These are phyloP conservation scores for Diaporthe sp. DNA, from an alignment of 2,329 filamentous ascomycete genomes.

Conservation along the genomic window DNA sequence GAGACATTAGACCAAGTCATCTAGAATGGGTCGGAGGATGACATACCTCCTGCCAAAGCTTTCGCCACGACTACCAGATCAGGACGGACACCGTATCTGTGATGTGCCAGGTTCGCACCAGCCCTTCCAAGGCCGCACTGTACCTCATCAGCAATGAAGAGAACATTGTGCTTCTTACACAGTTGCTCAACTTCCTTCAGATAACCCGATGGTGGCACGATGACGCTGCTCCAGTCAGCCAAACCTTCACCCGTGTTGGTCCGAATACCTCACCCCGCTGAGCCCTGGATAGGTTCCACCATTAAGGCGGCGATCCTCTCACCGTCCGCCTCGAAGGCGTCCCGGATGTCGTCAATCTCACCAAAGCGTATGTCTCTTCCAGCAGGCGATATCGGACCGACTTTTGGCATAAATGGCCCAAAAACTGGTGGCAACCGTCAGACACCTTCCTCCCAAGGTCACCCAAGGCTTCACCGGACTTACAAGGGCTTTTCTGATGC, in stretches of 20 bases:
- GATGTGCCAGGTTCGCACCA: constrained; percentile 22
- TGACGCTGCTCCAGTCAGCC: constrained; percentile 12
- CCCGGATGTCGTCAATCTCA: constrained; percentile 10
- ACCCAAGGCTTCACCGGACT: not conserved
- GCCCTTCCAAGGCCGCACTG: constrained; percentile 79
- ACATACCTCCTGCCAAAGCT: constrained; percentile 25
- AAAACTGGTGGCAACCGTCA: not conserved
- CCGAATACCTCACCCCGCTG: constrained; percentile 9
- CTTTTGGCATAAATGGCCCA: constrained; percentile 10
- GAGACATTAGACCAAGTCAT: not conserved
- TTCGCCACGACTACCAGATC: constrained; percentile 19
- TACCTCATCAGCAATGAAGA: constrained; percentile 87
- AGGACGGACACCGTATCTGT: constrained; percentile 10
- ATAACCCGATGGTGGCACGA: constrained; percentile 70
- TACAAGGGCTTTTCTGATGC: constrained; percentile 12
- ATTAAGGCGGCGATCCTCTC: constrained; percentile 11
- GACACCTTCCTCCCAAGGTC: not conserved
- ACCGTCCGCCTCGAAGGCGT: not conserved
- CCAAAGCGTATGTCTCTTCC: constrained; percentile 16
- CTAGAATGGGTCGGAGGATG: not conserved
- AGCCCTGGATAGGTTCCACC: constrained; percentile 23
- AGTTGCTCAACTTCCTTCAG: constrained; percentile 82
- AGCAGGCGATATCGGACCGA: not conserved
- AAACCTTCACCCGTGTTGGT: constrained; percentile 83
- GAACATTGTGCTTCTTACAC: constrained; percentile 77